Base-by-base conservation (phyloP, 306 rosid genomes). In the Abrus pulchellus region DNA sequence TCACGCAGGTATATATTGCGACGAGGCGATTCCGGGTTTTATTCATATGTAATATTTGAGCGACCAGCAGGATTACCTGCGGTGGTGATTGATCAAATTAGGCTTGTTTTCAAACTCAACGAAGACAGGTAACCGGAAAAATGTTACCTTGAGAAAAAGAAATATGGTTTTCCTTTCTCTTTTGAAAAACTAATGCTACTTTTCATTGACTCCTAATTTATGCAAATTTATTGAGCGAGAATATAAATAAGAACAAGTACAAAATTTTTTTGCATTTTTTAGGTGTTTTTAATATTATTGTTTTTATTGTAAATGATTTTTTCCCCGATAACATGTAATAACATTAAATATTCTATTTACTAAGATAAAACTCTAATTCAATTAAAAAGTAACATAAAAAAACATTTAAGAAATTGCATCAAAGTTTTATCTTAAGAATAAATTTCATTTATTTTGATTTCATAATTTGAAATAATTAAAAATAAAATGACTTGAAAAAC, bases 1-100 rank as follows among this genome's bases (percentile, higher is more conserved):
- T 49, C 11, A 5, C 82, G n/a, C 75, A 94, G 98, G 84, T 92
- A 90, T 64, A 81, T 94, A 49, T 7, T 94, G 70, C 76, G 80
- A 72, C 84, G 84, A 9, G 92, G 90, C 0, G 63, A 83, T 61
- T 86, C 97, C 0, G 98, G 98, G 3, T 92, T 85, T 78, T 94
- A 94, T 45, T 60, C 90, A 0, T 94, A 92, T 34, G 80, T 73
- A 5, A 78, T 92, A 78, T 83, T 94, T 48, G 90, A 92, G 5
- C 86, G 93, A 2, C 71, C 71, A 5, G 13, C 67, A 64, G 91
- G 92, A n/a, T 89, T 89, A 7, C 95, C 97, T 6, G 86, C 68
- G 2, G 54, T 53, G 9, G 75, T 38, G 20, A 47, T 94, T 68
- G 64, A 53, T 69, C 97, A 90, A 81, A 83, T 89, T 57, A 87